Evolutionary conservation across 108 stramenopile genomes (phyloP).

Genomic region (Cylindrotheca fusiformis): DNA sequence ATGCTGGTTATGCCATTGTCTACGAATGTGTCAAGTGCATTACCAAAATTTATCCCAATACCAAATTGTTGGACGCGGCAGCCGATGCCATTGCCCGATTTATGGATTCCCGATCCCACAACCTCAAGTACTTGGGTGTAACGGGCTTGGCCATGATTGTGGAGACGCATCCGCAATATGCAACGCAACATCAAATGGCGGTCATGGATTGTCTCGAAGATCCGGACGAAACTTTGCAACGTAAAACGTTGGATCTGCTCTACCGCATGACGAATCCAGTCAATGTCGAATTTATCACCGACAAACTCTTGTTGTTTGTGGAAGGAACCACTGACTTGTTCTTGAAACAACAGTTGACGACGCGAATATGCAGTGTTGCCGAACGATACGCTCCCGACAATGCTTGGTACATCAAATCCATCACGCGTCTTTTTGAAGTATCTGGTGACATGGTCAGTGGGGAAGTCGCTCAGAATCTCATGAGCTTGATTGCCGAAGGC

Average conservation of each 20-base stretch:
- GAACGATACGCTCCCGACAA: constrained; percentile 98
- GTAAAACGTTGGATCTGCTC: constrained; percentile 95
- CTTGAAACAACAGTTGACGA: constrained; percentile 85
- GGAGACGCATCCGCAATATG: constrained; percentile 94
- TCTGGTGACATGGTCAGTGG: constrained; percentile 92
- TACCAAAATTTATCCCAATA: constrained; percentile 96
- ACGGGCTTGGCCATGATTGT: constrained; percentile 97
- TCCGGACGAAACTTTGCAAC: constrained; percentile 96
- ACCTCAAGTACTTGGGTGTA: constrained; percentile 96
- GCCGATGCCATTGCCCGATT: constrained; percentile 92
- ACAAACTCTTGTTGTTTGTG: constrained; percentile 89
- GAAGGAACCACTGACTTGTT: constrained; percentile 86
- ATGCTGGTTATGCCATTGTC: constrained; percentile 97
- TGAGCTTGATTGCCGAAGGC: constrained; percentile 96
- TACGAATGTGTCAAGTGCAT: constrained; percentile 97
- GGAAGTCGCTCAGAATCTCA: constrained; percentile 92
- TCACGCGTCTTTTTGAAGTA: constrained; percentile 88
- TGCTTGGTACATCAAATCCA: constrained; percentile 85
- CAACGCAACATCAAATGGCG: constrained; percentile 95
- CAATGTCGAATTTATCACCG: constrained; percentile 97
- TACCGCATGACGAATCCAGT: constrained; percentile 98
- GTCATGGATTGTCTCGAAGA: constrained; percentile 99
- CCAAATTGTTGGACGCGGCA: constrained; percentile 92
- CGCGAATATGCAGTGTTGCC: constrained; percentile 89
- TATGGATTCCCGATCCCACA: constrained; percentile 89